These are phyloP conservation scores for Pythium biforme DNA, from an alignment of 352 stramenopile genomes.

Conservation along the genomic window DNA sequence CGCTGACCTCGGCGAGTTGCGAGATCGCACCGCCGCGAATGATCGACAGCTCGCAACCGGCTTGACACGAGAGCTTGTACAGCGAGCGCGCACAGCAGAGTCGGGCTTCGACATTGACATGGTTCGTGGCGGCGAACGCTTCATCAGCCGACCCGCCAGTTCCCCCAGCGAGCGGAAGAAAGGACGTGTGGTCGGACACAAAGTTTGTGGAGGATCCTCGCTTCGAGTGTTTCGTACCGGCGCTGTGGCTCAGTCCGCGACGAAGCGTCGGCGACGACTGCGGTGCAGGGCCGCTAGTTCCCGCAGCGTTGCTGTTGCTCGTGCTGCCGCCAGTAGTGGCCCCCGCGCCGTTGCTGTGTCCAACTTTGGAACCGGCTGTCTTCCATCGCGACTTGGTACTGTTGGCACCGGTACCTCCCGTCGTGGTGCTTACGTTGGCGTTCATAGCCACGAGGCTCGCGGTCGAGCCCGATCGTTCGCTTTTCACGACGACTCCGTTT, in stretches of 20 bases:
- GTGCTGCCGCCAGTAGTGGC: not conserved
- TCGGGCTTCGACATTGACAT: slow-evolving; percentile 50
- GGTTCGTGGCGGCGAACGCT: too few species aligned
- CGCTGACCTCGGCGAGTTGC: slow-evolving; percentile 71
- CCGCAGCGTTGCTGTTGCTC: not conserved
- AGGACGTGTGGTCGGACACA: not conserved
- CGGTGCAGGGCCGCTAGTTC: too few species aligned
- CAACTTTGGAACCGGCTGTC: slow-evolving; percentile 8
- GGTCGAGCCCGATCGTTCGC: slow-evolving; percentile 4
- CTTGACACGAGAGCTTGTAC: slow-evolving; percentile 78
- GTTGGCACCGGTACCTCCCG: not conserved
- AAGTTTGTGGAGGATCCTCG: slow-evolving; percentile 3
- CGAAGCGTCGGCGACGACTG: slow-evolving; percentile 1
- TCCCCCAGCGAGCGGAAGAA: not conserved
- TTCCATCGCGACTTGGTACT: slow-evolving; percentile 19
- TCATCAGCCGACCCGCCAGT: too few species aligned
- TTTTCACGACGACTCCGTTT: not conserved
- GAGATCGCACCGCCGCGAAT: slow-evolving; percentile 60
- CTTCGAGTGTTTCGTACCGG: slow-evolving; percentile 2
- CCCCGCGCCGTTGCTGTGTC: not conserved
- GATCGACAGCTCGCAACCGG: slow-evolving; percentile 51
- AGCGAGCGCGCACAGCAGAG: slow-evolving; percentile 70
- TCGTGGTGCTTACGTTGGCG: not conserved
- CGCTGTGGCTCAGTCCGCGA: slow-evolving; percentile 12
- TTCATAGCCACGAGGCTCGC: not conserved